Evolutionary conservation across 805 yeast species (phyloP), one percentile per base, ranked within the genome.

Genomic region (Schizosaccharomyces pombe): DNA sequence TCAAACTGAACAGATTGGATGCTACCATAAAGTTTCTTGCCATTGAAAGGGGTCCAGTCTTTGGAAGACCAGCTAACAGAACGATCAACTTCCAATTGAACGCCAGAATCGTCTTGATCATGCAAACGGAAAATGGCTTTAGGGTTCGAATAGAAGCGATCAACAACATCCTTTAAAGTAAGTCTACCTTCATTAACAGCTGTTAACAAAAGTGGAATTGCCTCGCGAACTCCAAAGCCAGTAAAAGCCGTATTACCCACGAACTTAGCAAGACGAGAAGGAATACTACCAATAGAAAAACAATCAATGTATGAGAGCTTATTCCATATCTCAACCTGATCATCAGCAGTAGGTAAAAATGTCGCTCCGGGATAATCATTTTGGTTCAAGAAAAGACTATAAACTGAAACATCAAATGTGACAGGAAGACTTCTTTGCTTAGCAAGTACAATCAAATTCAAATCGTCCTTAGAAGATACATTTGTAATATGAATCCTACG

Each of bases 401-500:
- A 80, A 52, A 89, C 79, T 24, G 86, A 72, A 58, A 85, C 94
- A 67, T 89, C 97, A 68, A 94, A 83, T 22, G 96, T 85, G 39
- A 89, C 94, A 60, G 74, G 74, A 62, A 85, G 72, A 51, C 80
- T 78, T 72, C 83, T 85, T 56, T 75, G 81, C 69, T 86, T 86
- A 54, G 94, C 85, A 77, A 89, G 77, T 64, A 75, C 74, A 63
- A 89, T 83, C 64, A 89, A 73, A 57, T 82, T 79, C 64, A 89
- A 73, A 67, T 89, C 97, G 60, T 81, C 85, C 64, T 75, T 78
- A 57, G 81, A 74, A 47, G 83, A 77, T 54, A 89, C 91, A 60
- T 83, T 86, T 55, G 94, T 84, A 61, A 89, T 79, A 68, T 89
- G 97, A 59, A 89, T 81, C 43, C 85, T 72, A 63, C 94, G 77